Percentiles rank a stretch among this genome's conserved stretches.
These are phyloP conservation scores for Leccinum barrowsii DNA, from an alignment of 768 basidiomycete genomes.

Conservation along the genomic window DNA sequence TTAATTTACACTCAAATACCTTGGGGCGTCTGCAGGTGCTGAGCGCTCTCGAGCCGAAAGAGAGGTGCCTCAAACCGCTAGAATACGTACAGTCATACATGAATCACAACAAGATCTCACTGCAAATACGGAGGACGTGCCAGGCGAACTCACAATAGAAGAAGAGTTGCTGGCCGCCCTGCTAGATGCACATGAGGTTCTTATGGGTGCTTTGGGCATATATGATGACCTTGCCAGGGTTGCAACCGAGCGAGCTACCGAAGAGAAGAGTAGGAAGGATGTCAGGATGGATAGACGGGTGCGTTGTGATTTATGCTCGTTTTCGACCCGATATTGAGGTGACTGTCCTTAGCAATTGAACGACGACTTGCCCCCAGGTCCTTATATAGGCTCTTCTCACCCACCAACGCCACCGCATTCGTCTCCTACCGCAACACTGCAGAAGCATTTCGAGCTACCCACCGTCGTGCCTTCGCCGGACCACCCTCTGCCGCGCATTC, in stretches of 20 bases:
- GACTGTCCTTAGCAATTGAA: conserved; percentile 19
- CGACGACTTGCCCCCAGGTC: conserved; percentile 17
- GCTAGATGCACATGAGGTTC: conserved; percentile 68
- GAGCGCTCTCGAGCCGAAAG: conserved; percentile 55
- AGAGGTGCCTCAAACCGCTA: conserved; percentile 13
- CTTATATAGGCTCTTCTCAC: conserved; percentile 28
- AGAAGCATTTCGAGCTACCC: conserved; percentile 32
- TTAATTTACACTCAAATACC: conserved; percentile 84
- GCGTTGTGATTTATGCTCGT: conserved; percentile 22
- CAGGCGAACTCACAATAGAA: conserved; percentile 58
- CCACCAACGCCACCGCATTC: conserved; percentile 24
- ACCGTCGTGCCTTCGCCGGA: conserved; percentile 28
- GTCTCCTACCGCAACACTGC: conserved; percentile 29
- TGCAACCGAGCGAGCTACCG: conserved; percentile 49
- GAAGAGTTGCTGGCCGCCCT: conserved; percentile 72
- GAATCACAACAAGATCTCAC: conserved; percentile 20
- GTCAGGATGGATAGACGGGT: conserved; percentile 66
- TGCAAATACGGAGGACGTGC: conserved; percentile 32
- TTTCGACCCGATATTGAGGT: conserved; percentile 19
- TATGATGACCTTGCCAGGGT: conserved; percentile 77
- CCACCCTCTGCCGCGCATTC: conserved; percentile 40
- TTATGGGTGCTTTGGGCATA: conserved; percentile 64
- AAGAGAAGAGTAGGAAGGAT: conserved; percentile 71
- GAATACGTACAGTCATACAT: conserved; percentile 18
- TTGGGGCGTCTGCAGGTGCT: conserved; percentile 82